These are phyloP conservation scores for Syncephalastrum racemosum DNA, from an alignment of 371 early-diverging fungal species.

Conservation along the genomic window DNA sequence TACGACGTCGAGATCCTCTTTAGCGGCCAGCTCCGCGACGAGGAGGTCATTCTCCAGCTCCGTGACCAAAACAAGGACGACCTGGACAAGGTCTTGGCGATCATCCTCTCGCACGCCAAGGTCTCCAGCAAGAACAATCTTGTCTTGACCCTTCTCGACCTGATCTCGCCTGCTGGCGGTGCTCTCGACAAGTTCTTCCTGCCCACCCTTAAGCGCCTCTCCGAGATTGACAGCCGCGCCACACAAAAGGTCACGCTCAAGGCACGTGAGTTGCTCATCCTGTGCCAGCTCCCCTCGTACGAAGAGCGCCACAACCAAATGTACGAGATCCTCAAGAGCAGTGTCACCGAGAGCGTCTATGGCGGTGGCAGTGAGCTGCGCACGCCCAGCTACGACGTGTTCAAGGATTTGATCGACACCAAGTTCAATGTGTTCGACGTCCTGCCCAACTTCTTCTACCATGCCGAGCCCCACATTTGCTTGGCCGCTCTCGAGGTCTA, in stretches of 20 bases:
- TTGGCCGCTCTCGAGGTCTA: conserved; percentile 94
- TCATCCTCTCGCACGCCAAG: conserved; percentile 85
- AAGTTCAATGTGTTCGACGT: conserved; percentile 96
- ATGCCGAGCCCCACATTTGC: conserved; percentile 74
- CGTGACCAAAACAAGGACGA: conserved; percentile 87
- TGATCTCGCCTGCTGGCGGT: conserved; percentile 69
- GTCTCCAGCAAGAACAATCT: conserved; percentile 78
- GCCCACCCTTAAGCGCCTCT: conserved; percentile 79
- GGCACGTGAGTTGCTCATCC: conserved; percentile 92
- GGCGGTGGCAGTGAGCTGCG: conserved; percentile 73
- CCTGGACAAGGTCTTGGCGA: conserved; percentile 71
- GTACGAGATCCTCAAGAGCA: conserved; percentile 77
- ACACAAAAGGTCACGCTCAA: conserved; percentile 89
- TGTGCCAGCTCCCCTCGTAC: conserved; percentile 89
- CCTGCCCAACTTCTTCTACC: conserved; percentile 91
- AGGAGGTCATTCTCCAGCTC: conserved; percentile 81
- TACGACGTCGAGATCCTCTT: conserved; percentile 85
- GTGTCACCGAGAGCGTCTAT: conserved; percentile 79
- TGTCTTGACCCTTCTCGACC: conserved; percentile 75
- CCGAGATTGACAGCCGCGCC: conserved; percentile 74
- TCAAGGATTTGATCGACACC: conserved; percentile 89
- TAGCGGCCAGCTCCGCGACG: conserved; percentile 72
- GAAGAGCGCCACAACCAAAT: conserved; percentile 88
- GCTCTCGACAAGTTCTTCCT: conserved; percentile 74
- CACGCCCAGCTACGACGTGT: conserved; percentile 75